phyloP scores from a whole-genome alignment of 352 stramenopile species.

The Peronospora destructor region DNA sequence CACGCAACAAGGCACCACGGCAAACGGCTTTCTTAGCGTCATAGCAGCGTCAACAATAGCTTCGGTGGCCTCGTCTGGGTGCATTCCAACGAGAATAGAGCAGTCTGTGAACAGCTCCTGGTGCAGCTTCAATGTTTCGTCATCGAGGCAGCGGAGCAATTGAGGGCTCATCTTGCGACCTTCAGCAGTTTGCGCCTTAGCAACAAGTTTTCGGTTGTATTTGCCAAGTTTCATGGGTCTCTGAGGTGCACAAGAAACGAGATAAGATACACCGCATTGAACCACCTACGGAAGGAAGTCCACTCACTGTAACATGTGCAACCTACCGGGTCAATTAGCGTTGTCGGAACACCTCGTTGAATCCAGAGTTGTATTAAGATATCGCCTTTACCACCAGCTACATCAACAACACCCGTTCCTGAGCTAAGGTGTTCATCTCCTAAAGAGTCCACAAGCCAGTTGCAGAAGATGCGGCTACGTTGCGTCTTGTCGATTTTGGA shows the following conservation, averaged over 20 bases:
- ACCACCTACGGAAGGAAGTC: background rate
- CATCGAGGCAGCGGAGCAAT: slow-evolving; percentile 51
- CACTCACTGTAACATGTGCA: background rate
- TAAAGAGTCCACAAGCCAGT: slow-evolving; percentile 75
- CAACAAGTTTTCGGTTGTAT: slow-evolving; percentile 59
- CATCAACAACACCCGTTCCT: slow-evolving; percentile 75
- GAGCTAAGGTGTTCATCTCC: slow-evolving; percentile 33
- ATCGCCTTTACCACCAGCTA: slow-evolving; percentile 84
- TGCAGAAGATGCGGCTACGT: slow-evolving; percentile 66
- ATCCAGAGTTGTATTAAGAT: slow-evolving; percentile 83
- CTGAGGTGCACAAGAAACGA: slow-evolving; percentile 20
- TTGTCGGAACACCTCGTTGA: slow-evolving; percentile 64
- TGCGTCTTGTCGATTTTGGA: slow-evolving; percentile 67
- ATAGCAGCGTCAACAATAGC: slow-evolving; percentile 91
- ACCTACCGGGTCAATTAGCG: slow-evolving; percentile 78
- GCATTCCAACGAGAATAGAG: slow-evolving; percentile 89
- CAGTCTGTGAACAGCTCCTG: slow-evolving; percentile 62
- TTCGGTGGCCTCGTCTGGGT: slow-evolving; percentile 94
- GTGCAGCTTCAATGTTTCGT: slow-evolving; percentile 43
- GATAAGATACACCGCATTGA: background rate
- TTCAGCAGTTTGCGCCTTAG: slow-evolving; percentile 23
- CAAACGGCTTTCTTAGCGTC: slow-evolving; percentile 86
- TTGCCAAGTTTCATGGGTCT: slow-evolving; percentile 74
- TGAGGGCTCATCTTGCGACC: slow-evolving; percentile 45
- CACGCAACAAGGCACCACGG: slow-evolving; percentile 94